Percentiles rank a stretch among this genome's conserved stretches.
phyloP scores from a whole-genome alignment of 768 basidiomycete genomes.

The Amanita subjunquillea region DNA sequence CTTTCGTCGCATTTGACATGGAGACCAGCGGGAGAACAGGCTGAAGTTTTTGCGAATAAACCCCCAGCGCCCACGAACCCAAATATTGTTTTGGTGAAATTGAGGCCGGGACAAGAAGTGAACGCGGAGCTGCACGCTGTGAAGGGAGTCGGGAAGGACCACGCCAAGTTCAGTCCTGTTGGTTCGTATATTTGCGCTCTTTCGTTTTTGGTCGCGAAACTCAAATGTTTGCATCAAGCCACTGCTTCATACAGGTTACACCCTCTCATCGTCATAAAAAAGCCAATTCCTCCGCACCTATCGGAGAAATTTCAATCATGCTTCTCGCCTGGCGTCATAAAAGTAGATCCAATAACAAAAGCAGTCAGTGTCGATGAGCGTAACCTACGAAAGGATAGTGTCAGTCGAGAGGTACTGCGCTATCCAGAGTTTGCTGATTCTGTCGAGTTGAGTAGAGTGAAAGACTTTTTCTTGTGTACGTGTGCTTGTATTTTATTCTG shows the following conservation, averaged over 20 bases:
- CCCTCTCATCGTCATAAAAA: conserved; percentile 68
- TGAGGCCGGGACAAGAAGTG: conserved; percentile 85
- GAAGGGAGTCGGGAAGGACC: conserved; percentile 89
- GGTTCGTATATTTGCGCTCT: conserved; percentile 34
- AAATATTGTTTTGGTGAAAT: conserved; percentile 84
- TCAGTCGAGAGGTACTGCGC: conserved; percentile 86
- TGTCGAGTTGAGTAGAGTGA: conserved; percentile 75
- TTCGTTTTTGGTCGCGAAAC: neutral
- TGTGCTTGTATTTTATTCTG: neutral
- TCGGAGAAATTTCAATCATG: conserved; percentile 79
- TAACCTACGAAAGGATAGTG: conserved; percentile 73
- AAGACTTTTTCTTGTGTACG: conserved; percentile 92
- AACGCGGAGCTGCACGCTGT: conserved; percentile 83
- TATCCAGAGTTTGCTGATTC: conserved; percentile 83
- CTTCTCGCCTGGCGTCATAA: conserved; percentile 79
- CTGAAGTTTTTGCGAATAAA: conserved; percentile 36
- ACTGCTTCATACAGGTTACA: conserved; percentile 93
- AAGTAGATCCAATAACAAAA: conserved; percentile 46
- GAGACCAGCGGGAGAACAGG: conserved; percentile 79
- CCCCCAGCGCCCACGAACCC: conserved; percentile 61
- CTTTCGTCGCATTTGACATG: conserved; percentile 61
- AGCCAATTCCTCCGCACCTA: conserved; percentile 68
- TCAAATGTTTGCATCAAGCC: conserved; percentile 33
- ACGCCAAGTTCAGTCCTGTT: conserved; percentile 95
- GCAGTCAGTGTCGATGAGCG: conserved; percentile 51